phyloP scores from a whole-genome alignment of 768 basidiomycete genomes.

The Mycena venus region DNA sequence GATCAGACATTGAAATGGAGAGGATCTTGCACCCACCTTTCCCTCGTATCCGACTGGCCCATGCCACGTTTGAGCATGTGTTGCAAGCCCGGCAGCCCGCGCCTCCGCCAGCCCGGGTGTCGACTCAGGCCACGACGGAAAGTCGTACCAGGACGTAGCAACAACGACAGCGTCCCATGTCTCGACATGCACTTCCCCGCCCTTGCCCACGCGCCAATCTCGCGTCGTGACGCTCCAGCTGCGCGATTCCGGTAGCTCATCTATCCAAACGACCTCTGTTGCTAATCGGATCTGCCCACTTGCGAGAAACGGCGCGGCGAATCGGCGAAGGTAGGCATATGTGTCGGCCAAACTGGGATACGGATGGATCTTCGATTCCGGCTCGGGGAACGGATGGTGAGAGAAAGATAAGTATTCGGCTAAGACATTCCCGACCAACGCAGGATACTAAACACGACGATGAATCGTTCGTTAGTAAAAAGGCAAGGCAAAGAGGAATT shows the following conservation, averaged over 20 bases:
- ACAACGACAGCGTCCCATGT: constrained; percentile 49
- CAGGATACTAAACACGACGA: too few relatives aligned
- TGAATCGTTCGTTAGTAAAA: too few relatives aligned
- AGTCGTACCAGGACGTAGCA: constrained; percentile 49
- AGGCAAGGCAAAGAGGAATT: too few relatives aligned
- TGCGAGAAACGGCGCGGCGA: constrained; percentile 40
- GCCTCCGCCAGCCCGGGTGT: constrained; percentile 43
- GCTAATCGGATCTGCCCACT: constrained; percentile 40
- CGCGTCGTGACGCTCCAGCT: constrained; percentile 45
- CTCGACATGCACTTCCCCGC: constrained; percentile 39
- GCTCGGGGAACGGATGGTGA: constrained; percentile 42
- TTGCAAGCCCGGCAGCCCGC: constrained; percentile 35
- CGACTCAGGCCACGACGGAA: constrained; percentile 40
- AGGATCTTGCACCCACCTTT: constrained; percentile 43
- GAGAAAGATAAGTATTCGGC: constrained; percentile 48
- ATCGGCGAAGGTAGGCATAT: constrained; percentile 40
- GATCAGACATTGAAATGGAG: neutral
- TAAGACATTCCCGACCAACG: constrained; percentile 49
- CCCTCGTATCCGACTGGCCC: constrained; percentile 40
- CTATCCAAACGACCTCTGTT: constrained; percentile 42
- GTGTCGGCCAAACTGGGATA: constrained; percentile 46
- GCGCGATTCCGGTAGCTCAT: constrained; percentile 32
- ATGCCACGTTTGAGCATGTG: constrained; percentile 44
- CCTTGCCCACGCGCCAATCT: constrained; percentile 37
- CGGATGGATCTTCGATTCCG: constrained; percentile 37